A percentile compares a stretch with the other conserved stretches of the same genome.
Conservation (phyloP, 495 filamentous ascomycete species). For the Lindgomyces ingoldianus region DNA sequence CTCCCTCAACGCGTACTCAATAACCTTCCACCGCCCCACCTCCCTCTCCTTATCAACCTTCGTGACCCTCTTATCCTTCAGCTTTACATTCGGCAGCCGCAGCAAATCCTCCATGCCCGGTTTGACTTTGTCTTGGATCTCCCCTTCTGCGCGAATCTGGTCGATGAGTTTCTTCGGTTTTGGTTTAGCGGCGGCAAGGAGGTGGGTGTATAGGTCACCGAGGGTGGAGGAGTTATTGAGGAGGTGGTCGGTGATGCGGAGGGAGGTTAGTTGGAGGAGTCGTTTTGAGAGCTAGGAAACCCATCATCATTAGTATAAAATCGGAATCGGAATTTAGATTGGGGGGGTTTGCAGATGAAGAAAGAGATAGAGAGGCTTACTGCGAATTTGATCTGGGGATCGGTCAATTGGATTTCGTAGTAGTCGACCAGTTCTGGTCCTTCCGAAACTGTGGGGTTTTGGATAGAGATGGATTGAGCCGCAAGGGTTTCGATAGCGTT, state of each 20-base stretch:
- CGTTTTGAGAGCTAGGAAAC: slow-evolving; percentile 73
- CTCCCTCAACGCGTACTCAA: slow-evolving; percentile 68
- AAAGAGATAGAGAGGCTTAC: slow-evolving; percentile 58
- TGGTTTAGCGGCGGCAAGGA: slow-evolving; percentile 58
- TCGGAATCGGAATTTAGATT: neutral
- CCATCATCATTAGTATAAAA: slow-evolving; percentile 13
- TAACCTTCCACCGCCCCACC: slow-evolving; percentile 82
- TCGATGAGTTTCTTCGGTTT: slow-evolving; percentile 60
- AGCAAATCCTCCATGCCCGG: slow-evolving; percentile 41
- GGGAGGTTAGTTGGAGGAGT: slow-evolving; percentile 73
- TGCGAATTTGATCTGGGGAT: slow-evolving; percentile 68
- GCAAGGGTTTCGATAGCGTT: slow-evolving; percentile 2
- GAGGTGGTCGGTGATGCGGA: slow-evolving; percentile 67
- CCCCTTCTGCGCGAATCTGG: slow-evolving; percentile 43
- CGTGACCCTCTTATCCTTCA: slow-evolving; percentile 61
- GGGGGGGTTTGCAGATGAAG: neutral
- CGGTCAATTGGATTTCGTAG: slow-evolving; percentile 56
- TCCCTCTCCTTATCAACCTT: slow-evolving; percentile 70
- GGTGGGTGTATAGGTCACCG: slow-evolving; percentile 41
- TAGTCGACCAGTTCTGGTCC: slow-evolving; percentile 51
- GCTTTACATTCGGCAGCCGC: slow-evolving; percentile 67
- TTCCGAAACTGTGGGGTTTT: neutral
- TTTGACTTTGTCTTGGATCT: no score
- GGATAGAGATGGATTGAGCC: slow-evolving; percentile 2
- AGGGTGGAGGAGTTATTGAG: slow-evolving; percentile 58